Conservation (phyloP, 805 yeast genomes). For the Myxozyma lipomycoides region DNA sequence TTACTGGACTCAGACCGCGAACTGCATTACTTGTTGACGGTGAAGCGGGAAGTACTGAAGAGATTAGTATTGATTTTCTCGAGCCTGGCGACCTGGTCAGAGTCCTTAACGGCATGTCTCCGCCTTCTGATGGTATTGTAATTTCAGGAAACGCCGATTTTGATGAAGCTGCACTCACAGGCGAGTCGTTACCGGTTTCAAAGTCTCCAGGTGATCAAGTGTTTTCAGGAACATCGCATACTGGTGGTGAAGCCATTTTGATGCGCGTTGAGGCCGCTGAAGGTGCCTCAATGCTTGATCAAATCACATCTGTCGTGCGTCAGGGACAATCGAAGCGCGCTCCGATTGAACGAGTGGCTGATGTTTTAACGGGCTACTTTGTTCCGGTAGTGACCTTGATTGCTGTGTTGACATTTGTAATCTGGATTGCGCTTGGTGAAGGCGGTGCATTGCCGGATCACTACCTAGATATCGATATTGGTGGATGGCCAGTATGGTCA, state of each 20-base stretch:
- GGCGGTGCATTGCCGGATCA: conserved; percentile 50
- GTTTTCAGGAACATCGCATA: conserved; percentile 68
- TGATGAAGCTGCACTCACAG: conserved; percentile 88
- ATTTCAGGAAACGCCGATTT: conserved; percentile 70
- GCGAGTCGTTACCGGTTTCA: conserved; percentile 64
- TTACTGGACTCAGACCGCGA: conserved; percentile 51
- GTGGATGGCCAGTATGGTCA: conserved; percentile 78
- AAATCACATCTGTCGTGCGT: conserved; percentile 64
- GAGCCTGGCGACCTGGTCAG: conserved; percentile 83
- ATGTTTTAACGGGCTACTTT: conserved; percentile 61
- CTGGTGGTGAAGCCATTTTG: conserved; percentile 51
- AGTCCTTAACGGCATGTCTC: conserved; percentile 40
- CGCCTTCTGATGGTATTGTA: conserved; percentile 76
- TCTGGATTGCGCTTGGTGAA: conserved; percentile 61
- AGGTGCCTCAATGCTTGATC: conserved; percentile 64
- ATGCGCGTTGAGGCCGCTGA: conserved; percentile 56
- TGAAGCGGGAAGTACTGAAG: conserved; percentile 24
- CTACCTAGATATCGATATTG: conserved; percentile 61
- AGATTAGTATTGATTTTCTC: conserved; percentile 41
- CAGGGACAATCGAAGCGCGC: conserved; percentile 71
- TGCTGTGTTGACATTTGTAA: conserved; percentile 61
- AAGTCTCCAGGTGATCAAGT: conserved; percentile 61
- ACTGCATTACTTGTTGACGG: conserved; percentile 46
- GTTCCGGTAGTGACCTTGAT: conserved; percentile 63
- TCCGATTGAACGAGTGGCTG: conserved; percentile 69